These are phyloP conservation scores for Aspergillus neoniger DNA, from an alignment of 2,329 filamentous ascomycete genomes.

Conservation along the genomic window DNA sequence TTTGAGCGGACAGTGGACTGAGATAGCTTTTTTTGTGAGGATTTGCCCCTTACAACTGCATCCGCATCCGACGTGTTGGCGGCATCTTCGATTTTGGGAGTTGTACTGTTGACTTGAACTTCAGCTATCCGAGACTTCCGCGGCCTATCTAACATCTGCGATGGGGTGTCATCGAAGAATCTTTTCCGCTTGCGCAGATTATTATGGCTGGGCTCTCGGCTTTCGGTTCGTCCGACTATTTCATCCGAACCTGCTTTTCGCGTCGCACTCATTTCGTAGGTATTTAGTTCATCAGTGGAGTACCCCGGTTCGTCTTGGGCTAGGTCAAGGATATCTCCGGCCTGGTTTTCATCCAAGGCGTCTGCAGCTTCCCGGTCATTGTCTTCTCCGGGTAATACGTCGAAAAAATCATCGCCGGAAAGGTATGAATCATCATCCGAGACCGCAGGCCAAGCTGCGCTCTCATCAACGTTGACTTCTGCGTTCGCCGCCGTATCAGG, in stretches of 20 bases:
- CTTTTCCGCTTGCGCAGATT: constrained; percentile 15
- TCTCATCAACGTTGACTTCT: constrained; percentile 65
- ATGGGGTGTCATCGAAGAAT: background rate
- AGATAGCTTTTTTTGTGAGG: constrained; percentile 27
- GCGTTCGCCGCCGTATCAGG: constrained; percentile 16
- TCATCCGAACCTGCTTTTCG: background rate
- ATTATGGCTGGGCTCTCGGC: background rate
- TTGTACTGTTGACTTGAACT: constrained; percentile 1
- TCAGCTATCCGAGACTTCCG: background rate
- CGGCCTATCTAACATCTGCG: background rate
- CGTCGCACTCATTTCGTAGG: background rate
- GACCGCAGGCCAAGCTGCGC: constrained; percentile 54
- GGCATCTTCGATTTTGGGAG: constrained; percentile 1
- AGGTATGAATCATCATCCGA: constrained; percentile 43
- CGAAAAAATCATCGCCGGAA: constrained; percentile 44
- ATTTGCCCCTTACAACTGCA: constrained; percentile 8
- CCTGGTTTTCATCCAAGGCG: constrained; percentile 16
- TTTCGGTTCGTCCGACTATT: constrained; percentile 1
- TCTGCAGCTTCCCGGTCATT: constrained; percentile 17
- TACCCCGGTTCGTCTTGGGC: constrained; percentile 14
- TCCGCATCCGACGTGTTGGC: constrained; percentile 11
- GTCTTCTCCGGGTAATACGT: constrained; percentile 22
- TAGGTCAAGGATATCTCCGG: constrained; percentile 28
- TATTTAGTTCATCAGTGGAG: background rate
- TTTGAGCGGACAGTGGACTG: constrained; percentile 30